Conservation (phyloP, 192 early-diverging fungal genomes). For the Podila clonocystis region DNA sequence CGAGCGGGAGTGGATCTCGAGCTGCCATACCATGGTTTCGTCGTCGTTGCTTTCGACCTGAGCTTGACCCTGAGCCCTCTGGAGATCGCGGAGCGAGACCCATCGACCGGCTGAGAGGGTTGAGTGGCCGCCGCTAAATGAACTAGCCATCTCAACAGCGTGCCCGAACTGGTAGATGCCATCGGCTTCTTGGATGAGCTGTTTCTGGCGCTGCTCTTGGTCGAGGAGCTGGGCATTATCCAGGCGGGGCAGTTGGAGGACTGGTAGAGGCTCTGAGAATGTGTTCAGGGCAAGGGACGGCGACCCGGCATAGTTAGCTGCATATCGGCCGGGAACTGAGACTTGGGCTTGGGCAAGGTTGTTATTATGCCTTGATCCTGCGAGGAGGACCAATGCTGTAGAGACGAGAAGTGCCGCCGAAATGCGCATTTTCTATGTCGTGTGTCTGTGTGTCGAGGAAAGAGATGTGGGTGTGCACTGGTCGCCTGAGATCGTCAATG, state of each 20-base stretch:
- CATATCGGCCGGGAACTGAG: slow-evolving; percentile 32
- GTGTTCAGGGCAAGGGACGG: not conserved
- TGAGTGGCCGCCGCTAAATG: not conserved
- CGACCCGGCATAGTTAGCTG: slow-evolving; percentile 22
- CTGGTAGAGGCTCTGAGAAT: not conserved
- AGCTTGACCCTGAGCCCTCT: not conserved
- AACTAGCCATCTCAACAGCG: slow-evolving; percentile 39
- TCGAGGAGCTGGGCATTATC: slow-evolving; percentile 32
- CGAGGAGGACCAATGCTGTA: slow-evolving; percentile 1
- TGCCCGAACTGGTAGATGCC: slow-evolving; percentile 54
- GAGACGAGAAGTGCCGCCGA: slow-evolving; percentile 15
- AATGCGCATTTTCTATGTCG: slow-evolving; percentile 5
- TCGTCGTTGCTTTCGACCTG: not conserved
- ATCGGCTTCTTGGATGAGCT: slow-evolving; percentile 4
- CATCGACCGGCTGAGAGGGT: slow-evolving; percentile 44
- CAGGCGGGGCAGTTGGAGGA: slow-evolving; percentile 16
- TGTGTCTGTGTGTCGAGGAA: not conserved
- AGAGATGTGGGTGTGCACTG: not conserved
- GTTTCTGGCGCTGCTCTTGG: slow-evolving; percentile 10
- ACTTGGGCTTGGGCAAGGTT: slow-evolving; percentile 35
- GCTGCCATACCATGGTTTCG: slow-evolving; percentile 47
- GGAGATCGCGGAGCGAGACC: slow-evolving; percentile 14
- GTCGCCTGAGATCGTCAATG: not conserved
- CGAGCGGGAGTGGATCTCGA: slow-evolving; percentile 46
- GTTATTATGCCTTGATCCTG: not conserved